Evolutionary conservation across 2,329 filamentous ascomycete genomes (phyloP), one percentile per base, ranked within the genome.

Genomic region (Pseudogymnoascus sp.): DNA sequence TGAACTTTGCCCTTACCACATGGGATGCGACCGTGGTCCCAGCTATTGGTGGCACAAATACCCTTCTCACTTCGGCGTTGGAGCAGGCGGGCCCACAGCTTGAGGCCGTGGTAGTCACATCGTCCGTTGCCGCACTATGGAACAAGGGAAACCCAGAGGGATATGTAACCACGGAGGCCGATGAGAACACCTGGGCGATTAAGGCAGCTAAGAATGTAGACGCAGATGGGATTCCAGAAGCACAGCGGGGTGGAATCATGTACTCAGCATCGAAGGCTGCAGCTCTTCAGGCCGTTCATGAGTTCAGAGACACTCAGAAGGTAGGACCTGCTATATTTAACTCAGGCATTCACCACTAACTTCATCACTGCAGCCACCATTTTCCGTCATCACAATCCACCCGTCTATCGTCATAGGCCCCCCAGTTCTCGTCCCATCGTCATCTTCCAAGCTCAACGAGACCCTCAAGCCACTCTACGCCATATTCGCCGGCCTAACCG

Each of bases 391-490:
- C 17, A 68, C 72, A 3, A 64, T 79, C 13, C 76, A 77, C 57
- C 77, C 77, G 7, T 68, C 71, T 4, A 74, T 76, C 60, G 75
- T 78, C 2, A 72, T 72, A 8, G 77, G 77, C 0, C 76, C 77
- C 0, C 74, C 76, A 0, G 64, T 75, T 1, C 61, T 71, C 1
- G 61, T 71, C 1, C 75, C 74, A 0, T 62, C 66, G 6, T 68
- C 70, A 0, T 61, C 65, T 0, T 66, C 67, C 1, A 68, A 71
- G 29, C 66, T 79, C 29, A 71, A 69, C 37, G 68, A 72, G 50
- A 74, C 76, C 0, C 68, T 71, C 26, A 40, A 58, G 10, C 65
- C 71, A 3, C 66, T 77, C 54, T 76, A 65, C 62, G 60, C 71
- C 1, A 65, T 77, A 7, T 71, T 77, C 60, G 68, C 71, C 0